Conservation (phyloP, 345 rosid genomes). For the Citrus sinensis region DVS_A1.0 CM039162.1:24329001-24329500, state of each 20-base stretch:
- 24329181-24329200: background rate
- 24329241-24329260: conserved; percentile 98
- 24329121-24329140: conserved; percentile 96
- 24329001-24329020: conserved; percentile 21
- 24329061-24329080: conserved; percentile 88
- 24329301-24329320: conserved; percentile 95
- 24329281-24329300: conserved; percentile 96
- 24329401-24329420: background rate
- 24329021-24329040: background rate
- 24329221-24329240: conserved; percentile 79
- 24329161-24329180: conserved; percentile 19
- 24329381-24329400: background rate
- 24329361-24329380: conserved; percentile 10
- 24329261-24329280: conserved; percentile 97
- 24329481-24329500: background rate
- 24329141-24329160: conserved; percentile 3
- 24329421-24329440: conserved; percentile 12
- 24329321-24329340: conserved; percentile 34
- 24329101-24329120: conserved; percentile 96
- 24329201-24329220: background rate
- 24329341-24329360: conserved; percentile 6
- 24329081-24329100: conserved; percentile 98
- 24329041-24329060: background rate
- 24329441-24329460: conserved; percentile 22
- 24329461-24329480: background rate